These are phyloP conservation scores for Colletotrichum sp. DNA, from an alignment of 2,329 filamentous ascomycete genomes.

Conservation along the genomic window DNA sequence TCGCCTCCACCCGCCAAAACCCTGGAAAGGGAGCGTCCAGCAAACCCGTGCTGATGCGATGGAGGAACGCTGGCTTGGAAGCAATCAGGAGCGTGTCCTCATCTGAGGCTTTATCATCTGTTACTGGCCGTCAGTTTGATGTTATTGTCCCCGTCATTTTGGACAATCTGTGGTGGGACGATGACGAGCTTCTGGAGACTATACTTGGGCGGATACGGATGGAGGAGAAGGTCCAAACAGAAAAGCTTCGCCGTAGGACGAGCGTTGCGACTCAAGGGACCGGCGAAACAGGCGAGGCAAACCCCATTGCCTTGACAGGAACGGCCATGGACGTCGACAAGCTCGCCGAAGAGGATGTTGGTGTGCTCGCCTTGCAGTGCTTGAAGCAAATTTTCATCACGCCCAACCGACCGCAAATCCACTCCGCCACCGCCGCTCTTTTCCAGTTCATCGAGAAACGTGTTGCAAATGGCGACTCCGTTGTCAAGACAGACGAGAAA, in stretches of 20 bases:
- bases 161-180: conserved; percentile 82
- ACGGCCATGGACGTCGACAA: conserved; percentile 88
- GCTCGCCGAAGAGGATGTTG: conserved; percentile 87
- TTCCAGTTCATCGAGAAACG: conserved; percentile 75
- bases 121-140: conserved; percentile 77
- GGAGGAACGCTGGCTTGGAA: conserved; percentile 74
- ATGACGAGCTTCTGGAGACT: conserved; percentile 70
- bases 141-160: conserved; percentile 84
- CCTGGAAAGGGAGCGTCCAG: conserved; percentile 62
- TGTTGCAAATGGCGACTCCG: conserved; percentile 54
- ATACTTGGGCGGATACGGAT: conserved; percentile 71
- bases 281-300: conserved; percentile 68
- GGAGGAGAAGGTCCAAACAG: conserved; percentile 72
- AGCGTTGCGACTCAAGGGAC: conserved; percentile 83
- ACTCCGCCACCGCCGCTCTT: conserved; percentile 74
- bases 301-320: conserved; percentile 75
- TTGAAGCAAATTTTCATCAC: conserved; percentile 84
- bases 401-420: conserved; percentile 82
- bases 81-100: conserved; percentile 83
- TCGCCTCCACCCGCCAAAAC: conserved; percentile 70
- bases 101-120: conserved; percentile 78
- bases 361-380: conserved; percentile 82
- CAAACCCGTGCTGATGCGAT: conserved; percentile 78
- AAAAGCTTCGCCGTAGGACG: conserved; percentile 70
- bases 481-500: conserved; percentile 54